These are phyloP conservation scores for Dissophora ornata DNA, from an alignment of 192 early-diverging fungal genomes.

Conservation along the genomic window DNA sequence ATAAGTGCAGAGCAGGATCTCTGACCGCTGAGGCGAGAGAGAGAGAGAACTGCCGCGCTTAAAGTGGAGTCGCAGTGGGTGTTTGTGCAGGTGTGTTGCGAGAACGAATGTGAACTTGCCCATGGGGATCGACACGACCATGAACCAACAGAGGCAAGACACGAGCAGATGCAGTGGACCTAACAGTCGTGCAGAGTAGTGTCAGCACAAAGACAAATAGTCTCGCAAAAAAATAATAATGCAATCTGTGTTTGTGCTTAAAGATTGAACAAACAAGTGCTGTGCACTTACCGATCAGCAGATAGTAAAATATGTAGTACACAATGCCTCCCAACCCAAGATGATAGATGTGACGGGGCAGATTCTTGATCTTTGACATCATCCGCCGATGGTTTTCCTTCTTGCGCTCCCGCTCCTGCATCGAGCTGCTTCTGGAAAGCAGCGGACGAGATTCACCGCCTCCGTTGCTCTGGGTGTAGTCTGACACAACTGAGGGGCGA, in stretches of 20 bases:
- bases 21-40: constrained; percentile 52
- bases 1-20: constrained; percentile 89
- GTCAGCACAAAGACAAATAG: constrained; percentile 43
- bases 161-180: constrained; percentile 85
- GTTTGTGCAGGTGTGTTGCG: constrained; percentile 77
- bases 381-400: background rate
- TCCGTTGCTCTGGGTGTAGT: constrained; percentile 7
- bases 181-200: no score
- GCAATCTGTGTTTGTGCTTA: background rate
- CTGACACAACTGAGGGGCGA: background rate
- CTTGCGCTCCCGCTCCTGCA: constrained; percentile 40
- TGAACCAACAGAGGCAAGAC: constrained; percentile 83
- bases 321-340: constrained; percentile 59
- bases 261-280: background rate
- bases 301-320: constrained; percentile 62
- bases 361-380: constrained; percentile 12
- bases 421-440: constrained; percentile 34
- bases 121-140: constrained; percentile 93
- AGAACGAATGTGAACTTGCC: constrained; percentile 89
- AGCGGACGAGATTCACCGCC: constrained; percentile 48
- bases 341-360: constrained; percentile 34
- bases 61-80: constrained; percentile 83
- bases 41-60: constrained; percentile 63
- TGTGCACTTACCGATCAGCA: constrained; percentile 56
- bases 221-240: background rate